Percentiles rank a stretch among this genome's conserved stretches.
Conservation (phyloP, 257 asterid species). For the Salvia miltiorrhiza region DNA sequence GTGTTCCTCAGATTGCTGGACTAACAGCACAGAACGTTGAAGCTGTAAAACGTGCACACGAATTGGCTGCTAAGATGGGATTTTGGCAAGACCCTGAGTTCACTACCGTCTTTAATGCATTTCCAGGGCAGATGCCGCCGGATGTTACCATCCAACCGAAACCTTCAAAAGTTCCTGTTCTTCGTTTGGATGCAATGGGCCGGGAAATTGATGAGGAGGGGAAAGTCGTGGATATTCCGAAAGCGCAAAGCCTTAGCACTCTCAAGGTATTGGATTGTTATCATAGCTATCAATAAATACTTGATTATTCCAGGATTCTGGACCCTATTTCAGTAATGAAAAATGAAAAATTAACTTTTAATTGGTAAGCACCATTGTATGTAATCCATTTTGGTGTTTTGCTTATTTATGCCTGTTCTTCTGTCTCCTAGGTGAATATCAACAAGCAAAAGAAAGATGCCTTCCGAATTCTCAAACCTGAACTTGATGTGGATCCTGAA, state of each 20-base stretch:
- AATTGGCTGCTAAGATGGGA: conserved; percentile 90
- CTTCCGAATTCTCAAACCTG: conserved; percentile 96
- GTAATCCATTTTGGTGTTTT: background rate
- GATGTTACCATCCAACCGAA: conserved; percentile 79
- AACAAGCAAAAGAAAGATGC: conserved; percentile 94
- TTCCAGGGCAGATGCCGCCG: conserved; percentile 83
- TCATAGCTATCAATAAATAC: background rate
- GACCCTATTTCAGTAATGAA: background rate
- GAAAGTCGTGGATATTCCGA: conserved; percentile 72
- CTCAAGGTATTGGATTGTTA: conserved; percentile 61
- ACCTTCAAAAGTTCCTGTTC: conserved; percentile 90
- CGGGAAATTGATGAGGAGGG: conserved; percentile 97
- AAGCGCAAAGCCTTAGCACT: conserved; percentile 76
- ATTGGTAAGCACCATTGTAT: background rate
- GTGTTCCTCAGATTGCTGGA: conserved; percentile 68
- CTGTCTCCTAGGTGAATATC: conserved; percentile 67
- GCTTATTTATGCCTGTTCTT: background rate
- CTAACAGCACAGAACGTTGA: conserved; percentile 74
- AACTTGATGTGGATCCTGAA: conserved; percentile 90
- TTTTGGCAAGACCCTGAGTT: conserved; percentile 91
- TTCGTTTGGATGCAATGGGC: conserved; percentile 92
- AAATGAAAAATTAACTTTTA: background rate
- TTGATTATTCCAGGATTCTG: background rate
- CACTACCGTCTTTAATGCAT: conserved; percentile 77
- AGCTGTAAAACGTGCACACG: conserved; percentile 88